Evolutionary conservation across 2,329 filamentous ascomycete genomes (phyloP).

Genomic region (Harringtonia lauricola): DNA sequence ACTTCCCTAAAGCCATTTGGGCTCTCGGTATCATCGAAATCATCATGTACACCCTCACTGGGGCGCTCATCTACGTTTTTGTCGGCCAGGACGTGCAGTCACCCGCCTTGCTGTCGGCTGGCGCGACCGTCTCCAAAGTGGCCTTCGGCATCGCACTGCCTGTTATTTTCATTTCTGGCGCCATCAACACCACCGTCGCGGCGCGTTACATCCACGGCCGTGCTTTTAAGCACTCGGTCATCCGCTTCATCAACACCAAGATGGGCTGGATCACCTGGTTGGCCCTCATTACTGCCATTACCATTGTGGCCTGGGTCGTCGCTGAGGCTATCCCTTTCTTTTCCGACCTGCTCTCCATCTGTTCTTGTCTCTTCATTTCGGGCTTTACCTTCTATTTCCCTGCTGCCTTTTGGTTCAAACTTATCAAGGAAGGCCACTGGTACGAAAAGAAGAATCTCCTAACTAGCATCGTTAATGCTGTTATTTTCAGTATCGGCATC

Average conservation of each 20-base stretch:
- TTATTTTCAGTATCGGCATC: conserved; percentile 6
- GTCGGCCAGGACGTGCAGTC: conserved; percentile 47
- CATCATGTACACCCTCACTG: conserved; percentile 5
- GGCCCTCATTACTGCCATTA: conserved; percentile 43
- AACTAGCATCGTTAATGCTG: conserved; percentile 1
- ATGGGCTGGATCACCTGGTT: conserved; percentile 42
- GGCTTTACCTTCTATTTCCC: conserved; percentile 29
- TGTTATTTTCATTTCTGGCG: conserved; percentile 62
- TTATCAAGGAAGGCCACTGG: conserved; percentile 20
- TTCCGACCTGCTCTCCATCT: conserved; percentile 50
- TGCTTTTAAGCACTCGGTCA: conserved; percentile 29
- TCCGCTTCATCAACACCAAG: conserved; percentile 35
- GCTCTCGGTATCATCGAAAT: conserved; percentile 41
- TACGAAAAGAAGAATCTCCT: conserved; percentile 14
- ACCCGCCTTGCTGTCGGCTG: conserved; percentile 58
- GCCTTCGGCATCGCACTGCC: conserved; percentile 61
- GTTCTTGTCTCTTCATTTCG: conserved; percentile 38
- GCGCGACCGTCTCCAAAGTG: conserved; percentile 47
- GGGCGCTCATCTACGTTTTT: conserved; percentile 4
- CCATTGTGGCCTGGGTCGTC: conserved; percentile 57
- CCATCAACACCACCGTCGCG: conserved; percentile 17
- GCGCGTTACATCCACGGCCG: conserved; percentile 35
- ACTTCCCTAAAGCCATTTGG: conserved; percentile 44
- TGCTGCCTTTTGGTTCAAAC: conserved; percentile 21
- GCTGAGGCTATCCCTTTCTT: conserved; percentile 67